Conservation (phyloP, 208 protist species). For the Leishmania arabica region DNA sequence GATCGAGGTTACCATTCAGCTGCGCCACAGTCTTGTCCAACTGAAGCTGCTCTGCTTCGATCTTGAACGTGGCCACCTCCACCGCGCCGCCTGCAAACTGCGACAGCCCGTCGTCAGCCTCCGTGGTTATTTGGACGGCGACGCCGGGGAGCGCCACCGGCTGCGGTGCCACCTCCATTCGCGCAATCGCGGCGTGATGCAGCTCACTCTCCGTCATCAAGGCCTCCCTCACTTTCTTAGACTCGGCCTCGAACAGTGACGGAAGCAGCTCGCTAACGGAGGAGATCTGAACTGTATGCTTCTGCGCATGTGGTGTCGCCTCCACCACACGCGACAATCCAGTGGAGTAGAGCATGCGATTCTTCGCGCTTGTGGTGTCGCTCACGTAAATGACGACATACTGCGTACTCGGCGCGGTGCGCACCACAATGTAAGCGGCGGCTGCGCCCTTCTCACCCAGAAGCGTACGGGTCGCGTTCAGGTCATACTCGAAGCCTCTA, state of each 20-base stretch:
- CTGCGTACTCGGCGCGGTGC: conserved; percentile 30
- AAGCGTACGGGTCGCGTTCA: conserved; percentile 31
- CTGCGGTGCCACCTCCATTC: conserved; percentile 69
- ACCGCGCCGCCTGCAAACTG: conserved; percentile 36
- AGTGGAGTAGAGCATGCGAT: conserved; percentile 71
- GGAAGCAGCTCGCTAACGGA: conserved; percentile 40
- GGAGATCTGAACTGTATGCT: conserved; percentile 38
- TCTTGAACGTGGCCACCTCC: conserved; percentile 51
- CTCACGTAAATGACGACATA: conserved; percentile 57
- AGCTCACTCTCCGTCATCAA: conserved; percentile 84
- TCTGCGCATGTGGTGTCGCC: conserved; percentile 29
- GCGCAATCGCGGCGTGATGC: conserved; percentile 42
- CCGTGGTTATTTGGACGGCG: conserved; percentile 38
- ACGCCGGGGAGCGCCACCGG: conserved; percentile 64
- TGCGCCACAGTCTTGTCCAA: conserved; percentile 17
- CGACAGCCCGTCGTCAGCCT: conserved; percentile 41
- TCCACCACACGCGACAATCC: conserved; percentile 35
- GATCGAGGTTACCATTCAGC: conserved; percentile 19
- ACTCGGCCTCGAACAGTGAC: conserved; percentile 49
- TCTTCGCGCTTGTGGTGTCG: conserved; percentile 48
- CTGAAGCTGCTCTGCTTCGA: conserved; percentile 31
- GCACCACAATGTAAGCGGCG: conserved; percentile 53
- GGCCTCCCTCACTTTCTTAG: conserved; percentile 30
- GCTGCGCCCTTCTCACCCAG: conserved; percentile 30
- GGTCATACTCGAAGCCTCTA: conserved; percentile 33